Base-by-base conservation (phyloP, 352 stramenopile genomes). In the Pythium coloratum region DNA sequence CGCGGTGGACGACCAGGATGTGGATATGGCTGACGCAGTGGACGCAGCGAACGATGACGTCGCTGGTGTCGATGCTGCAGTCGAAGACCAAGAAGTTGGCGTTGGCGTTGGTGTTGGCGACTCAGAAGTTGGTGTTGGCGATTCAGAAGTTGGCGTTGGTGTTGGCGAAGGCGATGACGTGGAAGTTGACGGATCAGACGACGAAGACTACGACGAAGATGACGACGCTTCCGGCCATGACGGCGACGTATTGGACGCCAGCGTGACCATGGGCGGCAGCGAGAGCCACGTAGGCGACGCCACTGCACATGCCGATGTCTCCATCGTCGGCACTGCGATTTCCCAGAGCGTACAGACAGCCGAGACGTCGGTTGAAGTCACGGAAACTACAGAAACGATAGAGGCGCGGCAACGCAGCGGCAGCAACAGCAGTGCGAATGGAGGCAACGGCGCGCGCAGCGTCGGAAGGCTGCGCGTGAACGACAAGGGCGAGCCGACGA, bases 401-500 rank as follows among this genome's bases (percentile, higher is more conserved):
- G 32, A 58, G 32, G 30, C 3, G 24, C 59, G 40, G 30, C 32
- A 30, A 10, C 53, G 24, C 55, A 42, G 28, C 56, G 47, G 55
- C 42, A 55, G 55, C 46, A 58, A 55, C 64, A 55, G 38, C 18
- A 59, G 59, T 34, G 14, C 28, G 26, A 33, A 56, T 36, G 34
- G 32, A 18, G 33, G 18, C 44, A 20, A 0, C 34, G 32, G 18
- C 33, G 64, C 46, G 46, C 62, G 58, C 16, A 58, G 47, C 59
- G 50, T 67, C 14, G 62, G 59, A 1, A 59, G 69, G 6, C 40
- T 75, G 46, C 75, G 72, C 32, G 53, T 75, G 36, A 75, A 76
- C 26, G 81, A 86, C 66, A 90, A 90, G 70, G 69, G 70, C 64
- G 82, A 90, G 59, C 66, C 81, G 34, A 72, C 73, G 12, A 87